Evolutionary conservation across 345 rosid genomes (phyloP).

Genomic region (Laguncularia racemosa): DNA sequence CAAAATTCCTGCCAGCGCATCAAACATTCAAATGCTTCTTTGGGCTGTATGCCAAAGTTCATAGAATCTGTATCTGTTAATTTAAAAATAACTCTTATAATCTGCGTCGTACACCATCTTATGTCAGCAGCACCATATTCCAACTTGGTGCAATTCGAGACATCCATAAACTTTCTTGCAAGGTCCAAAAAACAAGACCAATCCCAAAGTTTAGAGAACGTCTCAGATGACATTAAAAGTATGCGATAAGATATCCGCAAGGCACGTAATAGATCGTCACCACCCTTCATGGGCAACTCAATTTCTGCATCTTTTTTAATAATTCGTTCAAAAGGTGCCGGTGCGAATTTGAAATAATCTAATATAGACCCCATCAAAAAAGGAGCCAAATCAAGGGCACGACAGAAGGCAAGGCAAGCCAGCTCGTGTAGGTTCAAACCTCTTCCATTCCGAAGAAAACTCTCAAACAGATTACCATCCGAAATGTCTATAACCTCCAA

Average conservation of each 20-base stretch:
- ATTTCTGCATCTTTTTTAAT: constrained; percentile 23
- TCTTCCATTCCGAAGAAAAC: constrained; percentile 43
- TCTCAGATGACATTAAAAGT: constrained; percentile 43
- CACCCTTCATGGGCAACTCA: constrained; percentile 34
- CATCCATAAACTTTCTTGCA: constrained; percentile 23
- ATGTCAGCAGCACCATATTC: constrained; percentile 24
- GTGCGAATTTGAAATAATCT: constrained; percentile 63
- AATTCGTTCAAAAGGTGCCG: constrained; percentile 70
- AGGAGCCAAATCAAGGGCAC: constrained; percentile 67
- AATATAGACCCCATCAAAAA: constrained; percentile 63
- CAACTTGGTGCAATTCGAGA: constrained; percentile 11
- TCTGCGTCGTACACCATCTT: constrained; percentile 63
- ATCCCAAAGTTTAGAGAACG: constrained; percentile 74
- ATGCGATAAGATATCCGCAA: constrained; percentile 64
- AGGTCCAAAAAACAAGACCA: constrained; percentile 82
- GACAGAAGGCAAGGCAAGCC: constrained; percentile 80
- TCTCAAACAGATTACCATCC: constrained; percentile 42
- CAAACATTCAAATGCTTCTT: constrained; percentile 57
- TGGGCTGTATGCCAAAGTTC: constrained; percentile 37
- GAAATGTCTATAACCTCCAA: constrained; percentile 14
- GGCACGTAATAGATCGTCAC: constrained; percentile 27
- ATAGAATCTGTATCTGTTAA: constrained; percentile 37
- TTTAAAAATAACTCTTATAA: constrained; percentile 43
- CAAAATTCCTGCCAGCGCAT: constrained; percentile 88
- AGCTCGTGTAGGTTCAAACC: constrained; percentile 77